phyloP scores from a whole-genome alignment of 495 filamentous ascomycete genomes.

The Aspergillus hancockii region DNA sequence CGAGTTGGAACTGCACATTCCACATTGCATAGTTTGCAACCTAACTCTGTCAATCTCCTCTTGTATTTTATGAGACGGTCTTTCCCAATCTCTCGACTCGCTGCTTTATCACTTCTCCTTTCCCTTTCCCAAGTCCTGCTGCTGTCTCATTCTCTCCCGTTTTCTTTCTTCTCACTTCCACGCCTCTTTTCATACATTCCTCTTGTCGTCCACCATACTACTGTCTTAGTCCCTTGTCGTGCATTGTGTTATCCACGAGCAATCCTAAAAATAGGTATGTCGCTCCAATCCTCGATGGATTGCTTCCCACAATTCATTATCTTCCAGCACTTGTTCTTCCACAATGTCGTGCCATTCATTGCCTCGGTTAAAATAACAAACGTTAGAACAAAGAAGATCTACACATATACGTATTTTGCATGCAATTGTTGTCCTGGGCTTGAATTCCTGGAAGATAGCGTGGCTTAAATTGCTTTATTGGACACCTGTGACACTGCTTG shows the following conservation, averaged over 20 bases:
- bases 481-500: background rate
- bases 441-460: background rate
- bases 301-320: background rate
- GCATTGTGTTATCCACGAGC: background rate
- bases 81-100: background rate
- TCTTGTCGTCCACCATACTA: background rate
- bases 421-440: background rate
- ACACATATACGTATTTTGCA: background rate
- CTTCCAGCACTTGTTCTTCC: background rate
- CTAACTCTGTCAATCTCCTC: background rate
- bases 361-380: background rate
- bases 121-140: background rate
- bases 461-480: background rate
- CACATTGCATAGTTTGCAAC: background rate
- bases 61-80: background rate
- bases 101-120: background rate
- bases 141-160: background rate
- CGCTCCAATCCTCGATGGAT: background rate
- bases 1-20: slow-evolving; percentile 6
- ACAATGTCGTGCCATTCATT: no score
- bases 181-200: background rate
- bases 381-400: background rate
- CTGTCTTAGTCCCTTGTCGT: background rate
- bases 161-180: slow-evolving; percentile 7
- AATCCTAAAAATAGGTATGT: background rate